Conservation (phyloP, 1,139 yeast genomes). For the Blastobotrys apis region DNA sequence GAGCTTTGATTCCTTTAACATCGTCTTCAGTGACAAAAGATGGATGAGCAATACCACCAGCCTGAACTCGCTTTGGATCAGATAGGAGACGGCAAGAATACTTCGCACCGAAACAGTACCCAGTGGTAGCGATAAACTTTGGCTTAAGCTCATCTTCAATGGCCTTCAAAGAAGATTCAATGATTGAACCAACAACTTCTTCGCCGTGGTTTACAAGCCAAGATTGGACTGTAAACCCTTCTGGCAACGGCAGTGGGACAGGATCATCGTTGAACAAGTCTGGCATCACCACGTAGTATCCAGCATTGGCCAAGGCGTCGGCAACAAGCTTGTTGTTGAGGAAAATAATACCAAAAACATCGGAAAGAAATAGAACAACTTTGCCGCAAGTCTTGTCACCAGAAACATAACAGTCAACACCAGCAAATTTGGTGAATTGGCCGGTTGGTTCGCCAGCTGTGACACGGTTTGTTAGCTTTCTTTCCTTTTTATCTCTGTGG, state of each 20-base stretch:
- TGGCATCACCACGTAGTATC: conserved; percentile 65
- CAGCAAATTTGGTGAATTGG: conserved; percentile 39
- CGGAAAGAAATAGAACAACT: conserved; percentile 61
- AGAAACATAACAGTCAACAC: conserved; percentile 51
- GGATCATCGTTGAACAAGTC: conserved; percentile 64
- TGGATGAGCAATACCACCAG: conserved; percentile 78
- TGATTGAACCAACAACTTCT: conserved; percentile 43
- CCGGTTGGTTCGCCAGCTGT: conserved; percentile 45
- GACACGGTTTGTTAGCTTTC: too few species aligned
- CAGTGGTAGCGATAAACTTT: conserved; percentile 55
- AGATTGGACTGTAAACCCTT: conserved; percentile 33
- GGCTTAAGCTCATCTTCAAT: conserved; percentile 47
- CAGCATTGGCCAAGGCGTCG: conserved; percentile 62
- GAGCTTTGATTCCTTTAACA: conserved; percentile 53
- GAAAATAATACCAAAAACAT: conserved; percentile 58
- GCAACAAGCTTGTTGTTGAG: conserved; percentile 61
- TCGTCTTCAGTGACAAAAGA: conserved; percentile 64
- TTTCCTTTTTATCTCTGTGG: too few species aligned
- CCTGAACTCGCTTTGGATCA: conserved; percentile 45
- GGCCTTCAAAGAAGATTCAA: conserved; percentile 43
- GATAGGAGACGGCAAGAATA: conserved; percentile 53
- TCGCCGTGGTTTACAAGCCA: conserved; percentile 58
- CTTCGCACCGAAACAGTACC: conserved; percentile 86
- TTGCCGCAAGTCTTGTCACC: conserved; percentile 46
- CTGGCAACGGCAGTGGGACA: conserved; percentile 28